Conservation (phyloP, 495 filamentous ascomycete species). For the Neurospora tetrasperma region DNA sequence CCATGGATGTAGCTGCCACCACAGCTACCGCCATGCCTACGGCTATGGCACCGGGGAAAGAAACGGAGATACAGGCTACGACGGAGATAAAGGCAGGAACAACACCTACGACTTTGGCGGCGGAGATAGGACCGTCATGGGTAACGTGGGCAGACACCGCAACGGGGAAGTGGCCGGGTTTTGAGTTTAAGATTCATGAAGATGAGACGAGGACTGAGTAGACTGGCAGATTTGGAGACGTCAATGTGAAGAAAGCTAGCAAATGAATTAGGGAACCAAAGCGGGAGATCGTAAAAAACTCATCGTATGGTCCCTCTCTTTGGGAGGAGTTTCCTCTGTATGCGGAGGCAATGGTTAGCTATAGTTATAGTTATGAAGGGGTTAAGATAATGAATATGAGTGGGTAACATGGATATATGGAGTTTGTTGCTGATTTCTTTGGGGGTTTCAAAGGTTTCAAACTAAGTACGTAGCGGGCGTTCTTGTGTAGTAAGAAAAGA, state of each 20-base stretch:
- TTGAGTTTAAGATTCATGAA: slow-evolving; percentile 22
- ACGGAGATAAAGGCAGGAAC: background rate
- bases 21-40: background rate
- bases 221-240: background rate
- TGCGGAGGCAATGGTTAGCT: no score
- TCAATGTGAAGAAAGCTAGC: background rate
- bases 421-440: no score
- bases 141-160: background rate
- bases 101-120: background rate
- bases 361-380: no score
- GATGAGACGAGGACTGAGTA: slow-evolving; percentile 6
- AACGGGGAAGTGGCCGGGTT: background rate
- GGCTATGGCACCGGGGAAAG: background rate
- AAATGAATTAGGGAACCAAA: no score
- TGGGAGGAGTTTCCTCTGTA: no score
- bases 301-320: no score
- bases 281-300: no score
- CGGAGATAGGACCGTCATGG: background rate
- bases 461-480: no score
- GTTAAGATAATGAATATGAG: no score
- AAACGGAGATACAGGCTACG: background rate
- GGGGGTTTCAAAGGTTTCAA: no score
- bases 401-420: no score
- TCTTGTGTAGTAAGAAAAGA: no score
- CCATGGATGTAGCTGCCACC: background rate